These are phyloP conservation scores for Desmodesmus armatus DNA, from an alignment of 139 green algal genomes.

Conservation along the genomic window DNA sequence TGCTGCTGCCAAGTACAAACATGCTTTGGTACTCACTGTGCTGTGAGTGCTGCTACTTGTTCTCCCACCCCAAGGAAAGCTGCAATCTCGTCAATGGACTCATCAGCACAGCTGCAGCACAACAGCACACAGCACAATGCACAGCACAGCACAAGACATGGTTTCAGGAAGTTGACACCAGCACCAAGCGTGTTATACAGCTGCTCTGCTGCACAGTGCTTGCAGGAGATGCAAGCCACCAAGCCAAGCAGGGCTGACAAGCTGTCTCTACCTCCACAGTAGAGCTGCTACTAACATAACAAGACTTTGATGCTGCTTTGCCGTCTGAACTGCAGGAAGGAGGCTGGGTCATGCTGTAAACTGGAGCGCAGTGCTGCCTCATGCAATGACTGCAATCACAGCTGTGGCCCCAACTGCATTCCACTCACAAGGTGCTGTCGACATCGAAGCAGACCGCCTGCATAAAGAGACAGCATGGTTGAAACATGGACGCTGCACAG, in stretches of 20 bases:
- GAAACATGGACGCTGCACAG: background rate
- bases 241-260: background rate
- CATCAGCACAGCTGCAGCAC: conserved; percentile 86
- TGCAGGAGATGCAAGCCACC: too few species aligned
- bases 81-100: conserved; percentile 98
- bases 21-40: conserved; percentile 58
- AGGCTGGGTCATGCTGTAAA: too few species aligned
- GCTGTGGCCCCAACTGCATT: background rate
- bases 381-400: background rate
- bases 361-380: background rate
- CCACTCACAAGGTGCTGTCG: conserved; percentile 94
- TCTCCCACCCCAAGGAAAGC: conserved; percentile 91
- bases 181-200: background rate
- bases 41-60: conserved; percentile 87
- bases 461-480: background rate
- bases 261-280: too few species aligned
- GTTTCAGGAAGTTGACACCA: background rate
- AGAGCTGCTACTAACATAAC: too few species aligned
- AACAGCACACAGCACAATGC: background rate
- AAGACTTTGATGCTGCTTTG: too few species aligned
- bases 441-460: conserved; percentile 97
- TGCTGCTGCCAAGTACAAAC: too few species aligned
- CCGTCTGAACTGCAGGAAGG: too few species aligned
- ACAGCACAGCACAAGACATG: background rate
- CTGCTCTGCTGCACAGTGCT: background rate